Evolutionary conservation across 306 rosid species (phyloP), one percentile per base, ranked within the genome.

Genomic region (Prunus kanzakura): DNA sequence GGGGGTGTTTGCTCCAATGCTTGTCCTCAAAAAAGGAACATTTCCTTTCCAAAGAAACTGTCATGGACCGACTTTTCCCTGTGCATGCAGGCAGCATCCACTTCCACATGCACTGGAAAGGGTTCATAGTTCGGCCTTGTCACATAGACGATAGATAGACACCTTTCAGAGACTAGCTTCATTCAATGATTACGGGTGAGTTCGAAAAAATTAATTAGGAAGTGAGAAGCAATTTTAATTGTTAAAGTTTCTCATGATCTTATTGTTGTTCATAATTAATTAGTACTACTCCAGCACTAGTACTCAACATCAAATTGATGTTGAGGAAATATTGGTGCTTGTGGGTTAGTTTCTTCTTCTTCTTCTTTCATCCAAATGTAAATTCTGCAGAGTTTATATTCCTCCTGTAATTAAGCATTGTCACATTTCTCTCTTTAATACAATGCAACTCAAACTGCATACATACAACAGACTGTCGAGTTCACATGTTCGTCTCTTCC

Each of bases 41-140:
- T 88, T 47, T 80, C 89, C 0, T 83, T 80, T 71, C 74, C 76
- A 63, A 86, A 45, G 62, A 89, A 77, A 23, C 41, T 60, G 38
- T 54, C 50, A 45, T 43, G 45, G 58, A 52, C 46, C 3, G 41
- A 66, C 11, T 2, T 43, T 67, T 56, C 67, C 14, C 20, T 79
- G 49, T 47, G 61, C 43, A 29, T 29, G 43, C 41, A 62, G 11
- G 43, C n/a, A 27, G 18, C 43, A 6, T 51, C 20, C 23, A 57
- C 56, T 2, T 72, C 76, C 19, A 3, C 54, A 6, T 73, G 57
- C 45, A 43, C 45, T 0, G 32, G 16, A 58, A 58, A 23, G 19
- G 52, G 38, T 8, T 56, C 67, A 15, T 23, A 41, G 11, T 50
- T 25, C 23, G 64, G 15, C 55, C 56, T 4, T 73, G 67, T 45